These are phyloP conservation scores for Pseudopediastrum boryanum DNA, from an alignment of 139 green algal species.

Conservation along the genomic window DNA sequence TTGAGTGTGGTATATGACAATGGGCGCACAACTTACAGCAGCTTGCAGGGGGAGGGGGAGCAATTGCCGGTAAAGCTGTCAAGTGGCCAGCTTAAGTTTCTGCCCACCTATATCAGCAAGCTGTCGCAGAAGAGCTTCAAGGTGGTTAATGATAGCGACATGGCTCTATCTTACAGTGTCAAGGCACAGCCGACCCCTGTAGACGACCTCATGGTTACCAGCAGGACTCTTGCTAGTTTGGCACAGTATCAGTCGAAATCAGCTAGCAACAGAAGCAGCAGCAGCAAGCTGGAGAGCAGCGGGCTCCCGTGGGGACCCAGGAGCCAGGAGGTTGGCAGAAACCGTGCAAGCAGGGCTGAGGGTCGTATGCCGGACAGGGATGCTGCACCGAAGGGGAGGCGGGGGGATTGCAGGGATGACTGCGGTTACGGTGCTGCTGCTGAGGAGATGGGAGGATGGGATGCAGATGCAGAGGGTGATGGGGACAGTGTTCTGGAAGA, in stretches of 20 bases:
- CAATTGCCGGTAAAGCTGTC: conserved; percentile 70
- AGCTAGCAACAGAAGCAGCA: background rate
- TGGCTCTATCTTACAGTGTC: conserved; percentile 49
- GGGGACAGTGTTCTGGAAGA: conserved; percentile 9
- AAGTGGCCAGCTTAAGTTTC: conserved; percentile 45
- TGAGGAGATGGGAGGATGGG: too few relatives aligned
- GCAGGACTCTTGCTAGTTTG: conserved; percentile 9
- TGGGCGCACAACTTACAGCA: conserved; percentile 41
- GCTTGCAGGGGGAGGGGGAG: conserved; percentile 49
- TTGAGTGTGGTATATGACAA: conserved; percentile 68
- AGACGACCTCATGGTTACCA: conserved; percentile 3
- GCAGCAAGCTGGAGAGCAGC: too few relatives aligned
- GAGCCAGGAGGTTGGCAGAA: too few relatives aligned
- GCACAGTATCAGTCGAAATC: too few relatives aligned
- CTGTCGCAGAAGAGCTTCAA: conserved; percentile 70
- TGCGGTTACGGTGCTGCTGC: too few relatives aligned
- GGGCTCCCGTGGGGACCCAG: too few relatives aligned
- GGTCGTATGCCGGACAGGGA: too few relatives aligned
- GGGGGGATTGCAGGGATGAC: too few relatives aligned
- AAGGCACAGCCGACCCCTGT: conserved; percentile 38
- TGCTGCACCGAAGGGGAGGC: too few relatives aligned
- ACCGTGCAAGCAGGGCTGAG: too few relatives aligned
- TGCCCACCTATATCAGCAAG: conserved; percentile 78
- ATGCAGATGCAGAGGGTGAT: too few relatives aligned
- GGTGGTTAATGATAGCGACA: conserved; percentile 56